Percentiles rank a stretch among this genome's conserved stretches.
These are phyloP conservation scores for Corallochytrium limacisporum DNA, from an alignment of 78 protist genomes.

Conservation along the genomic window DNA sequence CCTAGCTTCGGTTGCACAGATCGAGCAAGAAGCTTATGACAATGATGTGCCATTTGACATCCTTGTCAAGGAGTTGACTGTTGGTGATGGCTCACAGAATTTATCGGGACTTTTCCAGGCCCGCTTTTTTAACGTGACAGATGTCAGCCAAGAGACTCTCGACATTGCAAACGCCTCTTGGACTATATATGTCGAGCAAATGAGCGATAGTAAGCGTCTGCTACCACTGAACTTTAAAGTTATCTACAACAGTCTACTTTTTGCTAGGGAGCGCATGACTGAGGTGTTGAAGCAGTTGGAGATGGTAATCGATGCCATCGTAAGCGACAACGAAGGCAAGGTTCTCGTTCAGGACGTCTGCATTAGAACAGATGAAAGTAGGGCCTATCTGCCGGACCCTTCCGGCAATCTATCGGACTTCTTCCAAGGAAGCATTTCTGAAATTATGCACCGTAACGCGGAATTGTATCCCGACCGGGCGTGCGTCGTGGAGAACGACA, in stretches of 20 bases:
- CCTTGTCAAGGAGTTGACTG: background rate
- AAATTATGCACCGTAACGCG: no score
- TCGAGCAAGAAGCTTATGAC: background rate
- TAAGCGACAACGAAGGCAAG: no score
- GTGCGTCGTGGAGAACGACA: background rate
- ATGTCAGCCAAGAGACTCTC: background rate
- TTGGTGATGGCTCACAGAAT: background rate
- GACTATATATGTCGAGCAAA: conserved; percentile 19
- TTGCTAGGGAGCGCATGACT: background rate
- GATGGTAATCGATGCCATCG: background rate
- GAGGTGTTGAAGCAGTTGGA: background rate
- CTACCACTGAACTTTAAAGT: conserved; percentile 4
- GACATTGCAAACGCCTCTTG: conserved; percentile 1
- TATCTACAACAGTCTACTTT: conserved; percentile 1
- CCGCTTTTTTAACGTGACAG: conserved; percentile 8
- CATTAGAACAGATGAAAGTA: no score
- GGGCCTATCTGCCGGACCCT: no score
- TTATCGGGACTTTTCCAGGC: background rate
- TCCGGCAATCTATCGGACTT: no score
- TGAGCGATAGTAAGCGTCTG: conserved; percentile 2
- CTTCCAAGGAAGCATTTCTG: no score
- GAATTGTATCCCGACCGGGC: no score
- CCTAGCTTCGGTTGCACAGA: background rate
- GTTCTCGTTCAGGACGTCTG: no score
- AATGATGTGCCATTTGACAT: background rate